Evolutionary conservation across 345 rosid species (phyloP).

Genomic region (Rhizophora apiculata): DNA sequence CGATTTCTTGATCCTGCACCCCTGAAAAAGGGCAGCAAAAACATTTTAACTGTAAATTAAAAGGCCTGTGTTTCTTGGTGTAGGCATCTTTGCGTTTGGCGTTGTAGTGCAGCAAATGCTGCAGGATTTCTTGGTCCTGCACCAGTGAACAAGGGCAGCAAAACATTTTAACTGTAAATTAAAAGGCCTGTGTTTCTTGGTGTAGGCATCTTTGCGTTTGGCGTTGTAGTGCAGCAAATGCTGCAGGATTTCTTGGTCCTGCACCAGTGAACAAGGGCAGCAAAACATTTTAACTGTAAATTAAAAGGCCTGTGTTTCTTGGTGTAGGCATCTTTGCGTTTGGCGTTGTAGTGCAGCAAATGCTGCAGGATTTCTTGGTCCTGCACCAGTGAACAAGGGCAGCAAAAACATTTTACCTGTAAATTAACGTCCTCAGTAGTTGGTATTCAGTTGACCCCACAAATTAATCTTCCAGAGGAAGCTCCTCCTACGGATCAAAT

Average conservation of each 20-base stretch:
- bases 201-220: slow-evolving; percentile 43
- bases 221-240: slow-evolving; percentile 41
- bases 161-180: background rate
- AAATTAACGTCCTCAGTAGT: background rate
- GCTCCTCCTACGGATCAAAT: too few relatives aligned
- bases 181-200: slow-evolving; percentile 38
- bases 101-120: slow-evolving; percentile 40
- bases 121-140: slow-evolving; percentile 32
- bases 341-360: slow-evolving; percentile 42
- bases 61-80: slow-evolving; percentile 39
- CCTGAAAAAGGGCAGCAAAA: background rate
- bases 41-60: too few relatives aligned
- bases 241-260: slow-evolving; percentile 33
- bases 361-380: slow-evolving; percentile 33
- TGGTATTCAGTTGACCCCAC: background rate
- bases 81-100: slow-evolving; percentile 44
- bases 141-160: slow-evolving; percentile 1
- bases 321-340: slow-evolving; percentile 44
- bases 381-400: slow-evolving; percentile 12
- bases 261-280: slow-evolving; percentile 3
- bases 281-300: background rate
- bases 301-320: slow-evolving; percentile 36
- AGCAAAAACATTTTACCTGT: background rate
- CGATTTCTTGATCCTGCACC: slow-evolving; percentile 28
- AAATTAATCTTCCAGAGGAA: background rate